Conservation (phyloP, 2,329 filamentous ascomycete species). For the Apiospora phragmitis region DNA sequence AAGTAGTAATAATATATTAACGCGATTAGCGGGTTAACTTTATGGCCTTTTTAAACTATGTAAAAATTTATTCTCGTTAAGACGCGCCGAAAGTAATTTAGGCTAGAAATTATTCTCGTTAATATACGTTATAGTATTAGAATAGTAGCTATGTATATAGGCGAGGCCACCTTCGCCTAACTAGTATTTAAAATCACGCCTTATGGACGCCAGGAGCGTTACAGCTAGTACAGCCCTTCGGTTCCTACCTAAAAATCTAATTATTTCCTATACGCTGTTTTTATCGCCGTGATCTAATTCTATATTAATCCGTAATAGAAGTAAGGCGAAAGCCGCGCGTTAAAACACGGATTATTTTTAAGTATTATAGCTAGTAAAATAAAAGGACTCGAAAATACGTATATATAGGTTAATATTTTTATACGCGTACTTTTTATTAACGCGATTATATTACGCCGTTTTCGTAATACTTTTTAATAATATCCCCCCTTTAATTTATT, state of each 20-base stretch:
- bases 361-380: too few relatives aligned
- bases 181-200: too few relatives aligned
- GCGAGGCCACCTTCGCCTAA: too few relatives aligned
- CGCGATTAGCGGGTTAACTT: too few relatives aligned
- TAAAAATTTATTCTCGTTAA: too few relatives aligned
- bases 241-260: not conserved
- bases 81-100: too few relatives aligned
- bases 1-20: too few relatives aligned
- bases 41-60: too few relatives aligned
- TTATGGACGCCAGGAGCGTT: not conserved
- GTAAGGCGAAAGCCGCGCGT: not conserved
- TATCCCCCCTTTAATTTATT: not conserved
- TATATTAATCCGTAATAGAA: not conserved
- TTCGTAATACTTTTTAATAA: not conserved
- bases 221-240: not conserved
- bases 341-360: not conserved
- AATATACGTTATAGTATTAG: too few relatives aligned
- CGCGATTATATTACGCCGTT: not conserved
- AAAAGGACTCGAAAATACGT: not conserved
- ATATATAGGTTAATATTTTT: not conserved
- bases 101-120: too few relatives aligned
- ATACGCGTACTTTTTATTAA: not conserved
- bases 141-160: too few relatives aligned
- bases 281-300: not conserved
- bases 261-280: not conserved